These are phyloP conservation scores for Alternaria angustiovoidea DNA, from an alignment of 2,329 filamentous ascomycete genomes.

Conservation along the genomic window DNA sequence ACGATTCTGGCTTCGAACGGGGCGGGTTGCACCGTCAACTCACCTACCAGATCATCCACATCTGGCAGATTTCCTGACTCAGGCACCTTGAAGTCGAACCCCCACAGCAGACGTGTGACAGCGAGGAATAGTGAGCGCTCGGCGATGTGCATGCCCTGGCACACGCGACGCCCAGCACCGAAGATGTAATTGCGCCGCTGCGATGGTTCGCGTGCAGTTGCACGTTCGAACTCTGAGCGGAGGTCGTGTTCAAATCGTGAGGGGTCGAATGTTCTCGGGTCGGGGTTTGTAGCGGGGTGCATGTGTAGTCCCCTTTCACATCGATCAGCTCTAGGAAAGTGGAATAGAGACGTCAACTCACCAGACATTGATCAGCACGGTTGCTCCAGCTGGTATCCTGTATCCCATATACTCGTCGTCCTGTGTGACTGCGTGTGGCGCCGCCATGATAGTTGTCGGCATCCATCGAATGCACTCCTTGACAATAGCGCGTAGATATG, in stretches of 20 bases:
- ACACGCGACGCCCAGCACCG: conserved; percentile 43
- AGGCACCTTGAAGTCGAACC: conserved; percentile 28
- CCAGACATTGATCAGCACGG: too few relatives aligned
- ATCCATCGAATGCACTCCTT: not conserved
- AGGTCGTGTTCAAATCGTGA: too few relatives aligned
- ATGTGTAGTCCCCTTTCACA: fast-evolving
- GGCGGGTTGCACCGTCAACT: too few relatives aligned
- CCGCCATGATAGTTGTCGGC: not conserved
- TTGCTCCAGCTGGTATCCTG: not conserved
- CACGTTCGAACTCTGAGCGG: too few relatives aligned
- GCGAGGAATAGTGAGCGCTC: conserved; percentile 42
- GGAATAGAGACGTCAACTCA: too few relatives aligned
- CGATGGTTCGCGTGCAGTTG: too few relatives aligned
- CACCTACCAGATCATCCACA: conserved; percentile 13
- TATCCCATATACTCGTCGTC: not conserved
- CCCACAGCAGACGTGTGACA: conserved; percentile 47
- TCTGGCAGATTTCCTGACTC: conserved; percentile 6
- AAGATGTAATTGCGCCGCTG: too few relatives aligned
- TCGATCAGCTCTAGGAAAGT: not conserved
- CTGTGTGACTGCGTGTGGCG: fast-evolving
- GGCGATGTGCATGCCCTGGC: conserved; percentile 49
- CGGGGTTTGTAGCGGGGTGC: not conserved
- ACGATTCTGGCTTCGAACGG: too few relatives aligned
- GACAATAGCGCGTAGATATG: not conserved
- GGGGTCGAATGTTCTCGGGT: too few relatives aligned